Evolutionary conservation across 331 rosid genomes (phyloP).

Genomic region (Spiraea crenata): DNA sequence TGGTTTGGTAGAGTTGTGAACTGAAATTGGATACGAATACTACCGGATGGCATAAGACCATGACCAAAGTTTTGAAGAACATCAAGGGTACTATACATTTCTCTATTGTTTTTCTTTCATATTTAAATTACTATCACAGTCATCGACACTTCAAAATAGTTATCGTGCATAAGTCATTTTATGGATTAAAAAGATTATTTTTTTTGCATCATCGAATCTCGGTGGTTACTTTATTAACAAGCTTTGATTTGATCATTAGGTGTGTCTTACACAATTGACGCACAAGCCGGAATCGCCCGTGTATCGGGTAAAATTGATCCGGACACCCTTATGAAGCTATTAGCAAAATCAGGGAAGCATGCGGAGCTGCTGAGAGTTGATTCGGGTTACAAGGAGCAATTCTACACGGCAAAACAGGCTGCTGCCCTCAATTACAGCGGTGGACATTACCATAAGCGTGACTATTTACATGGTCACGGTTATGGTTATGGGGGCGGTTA

Average conservation of each 20-base stretch:
- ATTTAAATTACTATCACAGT: too few relatives aligned
- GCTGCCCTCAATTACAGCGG: background rate
- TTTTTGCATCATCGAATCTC: background rate
- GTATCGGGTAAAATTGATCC: conserved; percentile 17
- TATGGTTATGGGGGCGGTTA: background rate
- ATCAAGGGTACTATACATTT: conserved; percentile 15
- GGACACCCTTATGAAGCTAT: background rate
- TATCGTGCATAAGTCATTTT: too few relatives aligned
- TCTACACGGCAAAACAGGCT: conserved; percentile 4
- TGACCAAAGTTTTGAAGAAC: conserved; percentile 9
- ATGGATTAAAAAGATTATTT: too few relatives aligned
- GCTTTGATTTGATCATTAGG: conserved; percentile 10
- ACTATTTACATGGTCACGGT: too few relatives aligned
- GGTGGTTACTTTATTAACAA: background rate
- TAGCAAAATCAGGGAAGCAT: conserved; percentile 24
- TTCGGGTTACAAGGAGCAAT: conserved; percentile 1
- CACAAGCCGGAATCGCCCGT: conserved; percentile 5
- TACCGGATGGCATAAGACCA: conserved; percentile 29
- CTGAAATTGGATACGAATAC: conserved; percentile 28
- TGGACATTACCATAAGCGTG: background rate
- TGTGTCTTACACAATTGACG: conserved; percentile 26
- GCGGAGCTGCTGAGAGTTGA: conserved; percentile 20
- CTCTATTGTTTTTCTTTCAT: too few relatives aligned
- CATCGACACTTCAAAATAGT: too few relatives aligned
- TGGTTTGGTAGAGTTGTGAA: conserved; percentile 23